Percentiles rank a stretch among this genome's conserved stretches.
phyloP scores from a whole-genome alignment of 176 grass and related monocot genomes.

The Poa annua region DNA sequence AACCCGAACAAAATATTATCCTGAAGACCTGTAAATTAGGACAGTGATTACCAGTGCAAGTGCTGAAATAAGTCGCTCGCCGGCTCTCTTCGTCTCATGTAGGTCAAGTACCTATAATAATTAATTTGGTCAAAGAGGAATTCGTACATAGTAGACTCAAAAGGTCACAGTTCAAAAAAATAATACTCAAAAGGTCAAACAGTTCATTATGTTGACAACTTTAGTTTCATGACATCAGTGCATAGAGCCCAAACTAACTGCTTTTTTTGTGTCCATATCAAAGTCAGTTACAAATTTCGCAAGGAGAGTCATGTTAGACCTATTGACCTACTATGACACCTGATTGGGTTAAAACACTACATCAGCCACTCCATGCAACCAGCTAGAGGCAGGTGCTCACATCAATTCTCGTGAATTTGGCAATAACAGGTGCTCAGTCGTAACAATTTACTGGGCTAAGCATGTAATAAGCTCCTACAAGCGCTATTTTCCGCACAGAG shows the following conservation, averaged over 20 bases:
- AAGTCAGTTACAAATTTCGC: background rate
- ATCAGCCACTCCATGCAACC: too few relatives aligned
- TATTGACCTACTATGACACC: background rate
- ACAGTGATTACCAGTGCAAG: conserved; percentile 60
- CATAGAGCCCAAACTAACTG: background rate
- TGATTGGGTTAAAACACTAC: too few relatives aligned
- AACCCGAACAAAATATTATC: background rate
- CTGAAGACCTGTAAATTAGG: background rate
- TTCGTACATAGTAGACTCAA: background rate
- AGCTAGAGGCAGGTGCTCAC: background rate
- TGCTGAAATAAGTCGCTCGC: conserved; percentile 66
- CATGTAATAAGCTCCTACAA: background rate
- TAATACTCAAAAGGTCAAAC: background rate
- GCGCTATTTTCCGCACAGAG: background rate
- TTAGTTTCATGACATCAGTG: background rate
- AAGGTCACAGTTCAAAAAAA: too few relatives aligned
- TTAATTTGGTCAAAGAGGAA: background rate
- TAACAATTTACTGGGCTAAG: background rate
- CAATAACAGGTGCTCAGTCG: background rate
- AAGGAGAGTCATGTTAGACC: background rate
- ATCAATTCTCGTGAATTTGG: background rate
- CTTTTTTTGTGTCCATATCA: too few relatives aligned
- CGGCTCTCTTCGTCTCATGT: conserved; percentile 71
- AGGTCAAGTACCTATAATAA: conserved; percentile 73
- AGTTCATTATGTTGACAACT: background rate